Evolutionary conservation across 768 basidiomycete species (phyloP), one percentile per base, ranked within the genome.

Genomic region (Lentinula edodes): DNA sequence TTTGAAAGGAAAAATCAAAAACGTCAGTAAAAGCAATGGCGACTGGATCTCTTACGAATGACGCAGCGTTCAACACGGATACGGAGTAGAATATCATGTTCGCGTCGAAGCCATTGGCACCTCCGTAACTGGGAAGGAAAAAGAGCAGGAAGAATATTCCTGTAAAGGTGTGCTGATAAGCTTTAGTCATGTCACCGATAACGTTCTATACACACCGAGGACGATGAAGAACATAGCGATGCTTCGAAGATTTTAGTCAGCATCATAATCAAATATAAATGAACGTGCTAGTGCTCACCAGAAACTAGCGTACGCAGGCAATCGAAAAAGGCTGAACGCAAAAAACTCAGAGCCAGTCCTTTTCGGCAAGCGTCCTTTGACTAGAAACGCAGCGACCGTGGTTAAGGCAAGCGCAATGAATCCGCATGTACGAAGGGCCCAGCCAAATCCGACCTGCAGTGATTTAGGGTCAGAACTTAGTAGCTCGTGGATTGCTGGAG

Each of bases 61-160:
- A 66, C 15, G 65, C 65, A n/a, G 63, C 65, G 48, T 66, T 66
- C 39, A 64, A 52, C 42, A 66, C 61, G 5, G 65, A 66, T 8
- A 66, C 58, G 18, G 65, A 66, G 61, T 66, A 66, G 55, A 66
- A 66, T 32, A 61, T 66, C 63, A 66, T 66, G 41, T 66, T 66
- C 9, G 63, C 38, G 50, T 53, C 53, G 53, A 66, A 66, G 20
- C 65, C 65, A 62, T 64, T 61, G 32, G 62, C 54, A 12, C 63
- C 63, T 32, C 63, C 63, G 38, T 66, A 66, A 38, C 65, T 66
- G 20, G 65, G 63, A 32, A 66, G 38, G 46, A 56, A 66, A 58
- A 66, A 66, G 16, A 66, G 52, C 6, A 66, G 39, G 58, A 66
- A 66, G 55, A 66, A 66, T 16, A 66, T 50, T 36, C 65, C 65